Conservation (phyloP, 2,329 filamentous ascomycete genomes). For the Cladosporium sp. region DNA sequence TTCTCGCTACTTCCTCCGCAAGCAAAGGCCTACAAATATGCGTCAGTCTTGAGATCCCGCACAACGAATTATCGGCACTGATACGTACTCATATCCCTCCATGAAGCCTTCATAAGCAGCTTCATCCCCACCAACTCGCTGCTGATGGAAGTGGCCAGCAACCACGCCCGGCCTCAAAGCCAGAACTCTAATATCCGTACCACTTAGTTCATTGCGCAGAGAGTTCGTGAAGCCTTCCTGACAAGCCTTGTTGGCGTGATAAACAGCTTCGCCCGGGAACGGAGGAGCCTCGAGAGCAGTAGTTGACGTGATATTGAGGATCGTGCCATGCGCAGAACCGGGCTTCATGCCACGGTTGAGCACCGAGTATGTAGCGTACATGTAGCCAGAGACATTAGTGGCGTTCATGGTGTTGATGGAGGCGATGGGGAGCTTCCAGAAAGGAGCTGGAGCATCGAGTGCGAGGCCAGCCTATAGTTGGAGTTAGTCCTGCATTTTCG, state of each 20-base stretch:
- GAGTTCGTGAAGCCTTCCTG: constrained; percentile 54
- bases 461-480: constrained; percentile 43
- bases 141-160: constrained; percentile 51
- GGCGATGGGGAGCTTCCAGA: constrained; percentile 43
- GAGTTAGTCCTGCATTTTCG: background rate
- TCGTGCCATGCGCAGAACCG: constrained; percentile 38
- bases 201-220: constrained; percentile 49
- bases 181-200: constrained; percentile 50
- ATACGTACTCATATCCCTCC: constrained; percentile 41
- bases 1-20: constrained; percentile 46
- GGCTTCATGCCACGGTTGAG: constrained; percentile 47
- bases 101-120: constrained; percentile 47
- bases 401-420: constrained; percentile 47
- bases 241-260: constrained; percentile 50
- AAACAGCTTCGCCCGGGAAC: constrained; percentile 52
- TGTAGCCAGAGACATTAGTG: constrained; percentile 52
- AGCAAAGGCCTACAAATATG: constrained; percentile 36
- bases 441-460: constrained; percentile 46
- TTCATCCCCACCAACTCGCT: constrained; percentile 48
- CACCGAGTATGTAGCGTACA: constrained; percentile 48
- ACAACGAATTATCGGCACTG: background rate
- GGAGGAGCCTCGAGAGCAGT: constrained; percentile 52
- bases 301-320: constrained; percentile 51
- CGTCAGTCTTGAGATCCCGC: background rate
- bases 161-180: constrained; percentile 51